phyloP scores from a whole-genome alignment of 1,284 basidiomycete genomes.

The Rhodotorula sp. region DNA sequence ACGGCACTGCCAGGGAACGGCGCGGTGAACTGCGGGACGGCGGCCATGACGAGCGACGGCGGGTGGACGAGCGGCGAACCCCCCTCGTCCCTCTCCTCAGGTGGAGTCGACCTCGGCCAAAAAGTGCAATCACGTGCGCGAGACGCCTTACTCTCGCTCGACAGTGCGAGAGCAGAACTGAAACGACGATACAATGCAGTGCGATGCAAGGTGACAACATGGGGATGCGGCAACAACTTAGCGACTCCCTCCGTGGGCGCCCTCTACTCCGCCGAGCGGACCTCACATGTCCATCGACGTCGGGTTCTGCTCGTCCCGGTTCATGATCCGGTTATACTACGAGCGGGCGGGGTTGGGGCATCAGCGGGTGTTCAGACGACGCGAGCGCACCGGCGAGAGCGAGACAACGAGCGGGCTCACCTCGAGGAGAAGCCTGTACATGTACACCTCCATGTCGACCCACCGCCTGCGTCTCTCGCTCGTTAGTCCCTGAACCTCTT shows the following conservation, averaged over 20 bases:
- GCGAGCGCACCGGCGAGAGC: too few relatives aligned
- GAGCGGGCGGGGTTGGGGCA: not conserved
- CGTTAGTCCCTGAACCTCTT: not conserved
- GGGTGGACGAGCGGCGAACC: not conserved
- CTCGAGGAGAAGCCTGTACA: conserved; percentile 34
- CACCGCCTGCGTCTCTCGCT: conserved; percentile 1
- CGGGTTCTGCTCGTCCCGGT: conserved; percentile 24
- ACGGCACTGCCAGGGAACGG: conserved; percentile 22
- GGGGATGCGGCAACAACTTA: not conserved
- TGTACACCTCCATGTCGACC: conserved; percentile 30
- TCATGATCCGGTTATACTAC: conserved; percentile 30
- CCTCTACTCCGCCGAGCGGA: not conserved
- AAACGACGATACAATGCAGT: not conserved
- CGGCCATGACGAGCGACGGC: conserved; percentile 9
- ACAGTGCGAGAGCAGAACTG: not conserved
- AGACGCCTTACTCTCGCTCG: too few relatives aligned
- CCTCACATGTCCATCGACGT: conserved; percentile 27
- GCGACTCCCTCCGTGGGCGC: not conserved
- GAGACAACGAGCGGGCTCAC: conserved; percentile 9
- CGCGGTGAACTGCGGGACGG: conserved; percentile 22
- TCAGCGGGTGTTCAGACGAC: too few relatives aligned
- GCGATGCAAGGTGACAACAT: not conserved
- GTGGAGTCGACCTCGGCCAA: not conserved
- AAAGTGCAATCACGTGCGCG: not conserved
- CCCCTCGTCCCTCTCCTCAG: too few relatives aligned